Base-by-base conservation (phyloP, 1,284 basidiomycete genomes). In the Pseudozyma tsukubaensis region DNA sequence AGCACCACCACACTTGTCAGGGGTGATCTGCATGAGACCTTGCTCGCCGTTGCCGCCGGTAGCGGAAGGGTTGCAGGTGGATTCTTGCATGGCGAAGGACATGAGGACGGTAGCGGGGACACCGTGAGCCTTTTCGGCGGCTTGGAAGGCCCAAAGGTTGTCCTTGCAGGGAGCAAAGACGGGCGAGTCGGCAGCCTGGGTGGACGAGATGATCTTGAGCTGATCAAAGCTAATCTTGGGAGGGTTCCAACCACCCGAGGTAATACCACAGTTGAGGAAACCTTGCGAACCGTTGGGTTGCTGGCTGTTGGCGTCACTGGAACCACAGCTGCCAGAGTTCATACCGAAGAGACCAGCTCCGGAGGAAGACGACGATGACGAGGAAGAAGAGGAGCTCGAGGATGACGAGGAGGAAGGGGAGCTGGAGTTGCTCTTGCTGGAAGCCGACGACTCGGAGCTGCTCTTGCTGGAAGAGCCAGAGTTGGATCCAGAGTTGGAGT, bases 11-110 rank as follows among this genome's bases (percentile, higher is more conserved):
- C 77, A 79, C 69, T 79, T 80, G 60, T 79, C 78, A 1, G 58
- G 70, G 24, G 78, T 80, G 69, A 80, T 77, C 65, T 80, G 78
- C 78, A 80, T 80, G 21, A 80, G 62, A 21, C 78, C 78, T 37
- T 77, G 62, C 59, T 79, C 78, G 13, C 78, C 78, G 37, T 79
- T 79, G 45, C 64, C 67, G 19, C 78, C 78, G 9, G 65, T 79
- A 51, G 35, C 64, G 32, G 36, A 34, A 32, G 77, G 68, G 47
- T 79, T 79, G 65, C 78, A 80, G 21, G 74, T 72, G 10, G 74
- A 77, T 45, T 80, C 78, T 49, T 80, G 78, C 71, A 80, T 75
- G 50, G 75, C 77, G 45, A 80, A 75, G 32, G 72, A 65, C 77
- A 79, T 79, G 51, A 80, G 66, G 16, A 80, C 53, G 29, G 70